Percentiles rank a stretch among this genome's conserved stretches.
Conservation (phyloP, 2,329 filamentous ascomycete genomes). For the Penicillium sp. region DNA sequence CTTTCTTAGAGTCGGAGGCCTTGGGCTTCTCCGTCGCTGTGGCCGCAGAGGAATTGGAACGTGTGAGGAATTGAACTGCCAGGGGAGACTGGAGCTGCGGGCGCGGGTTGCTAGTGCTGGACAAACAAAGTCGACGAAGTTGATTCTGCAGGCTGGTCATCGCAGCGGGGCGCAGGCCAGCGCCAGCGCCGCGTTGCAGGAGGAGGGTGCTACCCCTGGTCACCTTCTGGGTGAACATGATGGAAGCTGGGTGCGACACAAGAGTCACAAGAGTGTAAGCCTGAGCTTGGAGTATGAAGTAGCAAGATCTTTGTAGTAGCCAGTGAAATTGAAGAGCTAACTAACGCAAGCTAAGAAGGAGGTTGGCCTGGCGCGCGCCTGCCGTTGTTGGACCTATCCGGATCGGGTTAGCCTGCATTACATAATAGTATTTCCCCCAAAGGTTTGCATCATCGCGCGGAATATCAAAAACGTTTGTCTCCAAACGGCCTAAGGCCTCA, state of each 20-base stretch:
- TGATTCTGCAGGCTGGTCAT: slow-evolving; percentile 29
- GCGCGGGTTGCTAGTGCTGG: slow-evolving; percentile 16
- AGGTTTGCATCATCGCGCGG: slow-evolving; percentile 7
- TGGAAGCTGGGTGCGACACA: not conserved
- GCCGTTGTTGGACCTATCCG: not conserved
- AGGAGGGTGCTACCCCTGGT: slow-evolving; percentile 34
- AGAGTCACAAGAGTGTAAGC: not conserved
- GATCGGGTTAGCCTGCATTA: slow-evolving; percentile 12
- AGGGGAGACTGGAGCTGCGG: slow-evolving; percentile 13
- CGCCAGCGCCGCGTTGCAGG: slow-evolving; percentile 27
- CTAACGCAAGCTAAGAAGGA: not conserved
- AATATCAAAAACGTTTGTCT: not conserved
- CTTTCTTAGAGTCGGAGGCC: slow-evolving; percentile 33
- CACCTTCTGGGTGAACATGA: slow-evolving; percentile 36
- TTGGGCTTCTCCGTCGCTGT: slow-evolving; percentile 31
- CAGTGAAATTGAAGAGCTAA: not conserved
- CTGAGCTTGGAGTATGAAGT: not conserved
- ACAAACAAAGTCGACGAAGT: slow-evolving; percentile 28
- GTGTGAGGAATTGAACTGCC: slow-evolving; percentile 11
- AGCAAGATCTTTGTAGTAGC: not conserved
- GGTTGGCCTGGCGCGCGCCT: not conserved
- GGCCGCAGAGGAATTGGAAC: slow-evolving; percentile 23
- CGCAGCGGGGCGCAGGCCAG: slow-evolving; percentile 27
- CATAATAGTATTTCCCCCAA: slow-evolving; percentile 3
- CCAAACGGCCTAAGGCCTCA: not conserved